Percentiles rank a stretch among this genome's conserved stretches.
These are phyloP conservation scores for Diddensiella caesifluorescens DNA, from an alignment of 805 yeast species.

Conservation along the genomic window DNA sequence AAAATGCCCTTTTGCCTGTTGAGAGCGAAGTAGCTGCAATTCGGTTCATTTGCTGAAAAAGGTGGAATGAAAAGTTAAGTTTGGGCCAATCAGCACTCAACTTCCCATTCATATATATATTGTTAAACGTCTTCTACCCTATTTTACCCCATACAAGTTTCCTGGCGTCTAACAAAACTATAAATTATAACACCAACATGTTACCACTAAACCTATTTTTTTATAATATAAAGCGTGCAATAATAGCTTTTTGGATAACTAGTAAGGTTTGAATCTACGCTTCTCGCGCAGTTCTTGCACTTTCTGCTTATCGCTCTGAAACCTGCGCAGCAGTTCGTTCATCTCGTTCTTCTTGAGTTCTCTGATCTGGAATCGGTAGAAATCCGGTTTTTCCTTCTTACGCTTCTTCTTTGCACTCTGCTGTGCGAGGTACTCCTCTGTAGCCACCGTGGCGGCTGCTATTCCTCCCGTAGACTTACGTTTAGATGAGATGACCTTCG, in stretches of 20 bases:
- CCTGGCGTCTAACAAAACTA: too few species aligned
- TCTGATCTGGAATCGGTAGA: slow-evolving; percentile 93
- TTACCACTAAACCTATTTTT: too few species aligned
- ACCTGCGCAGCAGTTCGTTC: slow-evolving; percentile 76
- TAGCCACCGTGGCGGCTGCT: slow-evolving; percentile 20
- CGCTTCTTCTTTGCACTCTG: slow-evolving; percentile 39
- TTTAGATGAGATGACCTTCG: slow-evolving; percentile 81
- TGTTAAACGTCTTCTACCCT: too few species aligned
- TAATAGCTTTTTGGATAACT: too few species aligned
- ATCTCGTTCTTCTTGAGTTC: slow-evolving; percentile 89
- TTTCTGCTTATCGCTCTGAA: slow-evolving; percentile 85
- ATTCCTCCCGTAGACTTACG: slow-evolving; percentile 75
- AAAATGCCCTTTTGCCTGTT: slow-evolving; percentile 6
- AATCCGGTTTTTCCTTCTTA: slow-evolving; percentile 79
- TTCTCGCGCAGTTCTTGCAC: slow-evolving; percentile 72
- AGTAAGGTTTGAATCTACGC: slow-evolving; percentile 82
- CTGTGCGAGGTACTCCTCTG: slow-evolving; percentile 10
- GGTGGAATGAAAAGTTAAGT: background rate
- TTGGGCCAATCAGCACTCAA: too few species aligned
- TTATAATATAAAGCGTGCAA: too few species aligned
- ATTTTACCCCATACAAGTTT: too few species aligned
- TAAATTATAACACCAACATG: too few species aligned
- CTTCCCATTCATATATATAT: too few species aligned
- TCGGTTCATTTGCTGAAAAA: background rate
- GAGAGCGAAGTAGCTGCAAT: too few species aligned